Evolutionary conservation across 139 green algal genomes (phyloP).

Genomic region (Closterium sp.): DNA sequence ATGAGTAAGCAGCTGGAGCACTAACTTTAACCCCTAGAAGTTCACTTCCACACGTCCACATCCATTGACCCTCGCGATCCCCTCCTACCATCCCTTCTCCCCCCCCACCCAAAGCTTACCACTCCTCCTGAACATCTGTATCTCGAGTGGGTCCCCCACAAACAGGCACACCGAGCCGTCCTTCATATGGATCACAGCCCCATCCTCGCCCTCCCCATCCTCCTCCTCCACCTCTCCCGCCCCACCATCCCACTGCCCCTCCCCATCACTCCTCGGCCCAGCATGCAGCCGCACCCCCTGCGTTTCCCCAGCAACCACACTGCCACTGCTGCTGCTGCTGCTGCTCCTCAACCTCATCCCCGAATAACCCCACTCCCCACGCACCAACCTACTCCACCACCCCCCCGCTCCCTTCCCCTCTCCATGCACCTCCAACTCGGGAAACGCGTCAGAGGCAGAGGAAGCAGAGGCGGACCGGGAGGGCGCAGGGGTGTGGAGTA

Average conservation of each 20-base stretch:
- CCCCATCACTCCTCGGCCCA: neutral
- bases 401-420: neutral
- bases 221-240: neutral
- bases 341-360: neutral
- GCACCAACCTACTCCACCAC: neutral
- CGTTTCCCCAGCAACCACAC: neutral
- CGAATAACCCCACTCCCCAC: neutral
- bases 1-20: no score
- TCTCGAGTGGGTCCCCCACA: slow-evolving; percentile 30
- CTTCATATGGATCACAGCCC: neutral
- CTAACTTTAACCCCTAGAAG: no score
- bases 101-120: neutral
- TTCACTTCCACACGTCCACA: no score
- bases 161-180: neutral
- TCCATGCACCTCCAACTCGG: neutral
- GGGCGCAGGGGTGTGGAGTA: neutral
- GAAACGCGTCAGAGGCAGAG: neutral
- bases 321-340: neutral
- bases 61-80: neutral
- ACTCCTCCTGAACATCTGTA: slow-evolving; percentile 30
- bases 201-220: neutral
- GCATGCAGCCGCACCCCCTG: neutral
- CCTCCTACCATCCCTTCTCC: neutral
- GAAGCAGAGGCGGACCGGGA: neutral
- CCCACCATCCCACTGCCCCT: neutral